Evolutionary conservation across 2,329 filamentous ascomycete species (phyloP), one percentile per base, ranked within the genome.

Genomic region (Pseudocercospora vitis): DNA sequence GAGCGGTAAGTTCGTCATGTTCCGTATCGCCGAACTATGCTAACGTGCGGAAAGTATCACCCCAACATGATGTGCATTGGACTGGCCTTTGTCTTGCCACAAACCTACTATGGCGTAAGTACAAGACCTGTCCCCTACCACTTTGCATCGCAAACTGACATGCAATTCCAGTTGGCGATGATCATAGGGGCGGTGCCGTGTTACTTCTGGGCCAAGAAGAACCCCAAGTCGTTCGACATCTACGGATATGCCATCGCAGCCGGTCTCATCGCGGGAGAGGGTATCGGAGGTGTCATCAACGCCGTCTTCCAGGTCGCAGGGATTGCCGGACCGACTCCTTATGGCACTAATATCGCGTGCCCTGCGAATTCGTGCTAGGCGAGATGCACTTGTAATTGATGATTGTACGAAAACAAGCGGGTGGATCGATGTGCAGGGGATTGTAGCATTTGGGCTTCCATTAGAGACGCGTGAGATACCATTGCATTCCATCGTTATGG

Each of bases 181-280:
- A 69, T 79, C 46, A 76, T 83, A 19, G 83, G 83, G 9, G 76
- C 81, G 2, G 68, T 78, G 12, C 63, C 77, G 11, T 77, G 80
- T 11, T 75, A 73, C 49, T 50, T 77, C 57, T 86, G 83, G 82
- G 73, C 71, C 44, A 82, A 78, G 72, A 77, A 73, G 65, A 77
- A 74, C 60, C 72, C 78, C 7, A 72, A 71, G 48, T 73, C 68
- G 40, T 85, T 81, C 67, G 81, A 84, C 55, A 72, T 81, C 26
- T 83, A 65, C 57, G 80, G 78, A 9, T 86, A 82, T 61, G 81
- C 81, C 7, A 72, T 84, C 37, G 82, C 79, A 2, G 79, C 80
- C 26, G 82, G 82, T 42, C 73, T 83, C 58, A 85, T 85, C 65
- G 82, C 82, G 3, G 82, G 82, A 4, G 82, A 85, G 70, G 82